Conservation (phyloP, 768 basidiomycete genomes). For the Coprinellus micaceus region DNA sequence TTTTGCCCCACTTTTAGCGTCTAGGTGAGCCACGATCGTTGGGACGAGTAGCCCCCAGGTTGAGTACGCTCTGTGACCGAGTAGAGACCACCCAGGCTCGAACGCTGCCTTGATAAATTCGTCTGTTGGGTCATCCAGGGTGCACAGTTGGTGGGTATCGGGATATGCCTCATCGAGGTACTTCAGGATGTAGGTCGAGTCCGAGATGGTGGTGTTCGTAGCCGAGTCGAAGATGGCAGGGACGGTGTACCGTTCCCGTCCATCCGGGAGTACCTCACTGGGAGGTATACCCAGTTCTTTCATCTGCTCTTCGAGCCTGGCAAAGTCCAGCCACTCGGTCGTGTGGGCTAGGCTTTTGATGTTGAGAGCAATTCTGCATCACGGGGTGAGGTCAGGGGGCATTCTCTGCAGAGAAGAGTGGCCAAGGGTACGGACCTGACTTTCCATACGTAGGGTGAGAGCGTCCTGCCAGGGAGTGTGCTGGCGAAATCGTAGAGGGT, state of each 20-base stretch:
- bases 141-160: not conserved
- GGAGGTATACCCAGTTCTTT: constrained; percentile 3
- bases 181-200: constrained; percentile 6
- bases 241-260: constrained; percentile 1
- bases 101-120: not conserved
- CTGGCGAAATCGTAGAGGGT: constrained; percentile 38
- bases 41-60: constrained; percentile 13
- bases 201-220: constrained; percentile 4
- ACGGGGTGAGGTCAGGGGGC: not conserved
- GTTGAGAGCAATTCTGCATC: constrained; percentile 18
- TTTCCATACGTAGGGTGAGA: constrained; percentile 35
- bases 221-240: constrained; percentile 8
- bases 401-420: not conserved
- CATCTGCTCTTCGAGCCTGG: constrained; percentile 1
- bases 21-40: constrained; percentile 15
- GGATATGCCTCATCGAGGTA: constrained; percentile 12
- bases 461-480: constrained; percentile 23
- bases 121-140: not conserved
- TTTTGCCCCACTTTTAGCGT: constrained; percentile 20
- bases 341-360: constrained; percentile 1
- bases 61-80: no score
- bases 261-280: not conserved
- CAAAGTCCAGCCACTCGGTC: not conserved
- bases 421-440: constrained; percentile 21
- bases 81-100: no score